These are phyloP conservation scores for Verticillium zaregamsianum DNA, from an alignment of 2,329 filamentous ascomycete species.

Conservation along the genomic window DNA sequence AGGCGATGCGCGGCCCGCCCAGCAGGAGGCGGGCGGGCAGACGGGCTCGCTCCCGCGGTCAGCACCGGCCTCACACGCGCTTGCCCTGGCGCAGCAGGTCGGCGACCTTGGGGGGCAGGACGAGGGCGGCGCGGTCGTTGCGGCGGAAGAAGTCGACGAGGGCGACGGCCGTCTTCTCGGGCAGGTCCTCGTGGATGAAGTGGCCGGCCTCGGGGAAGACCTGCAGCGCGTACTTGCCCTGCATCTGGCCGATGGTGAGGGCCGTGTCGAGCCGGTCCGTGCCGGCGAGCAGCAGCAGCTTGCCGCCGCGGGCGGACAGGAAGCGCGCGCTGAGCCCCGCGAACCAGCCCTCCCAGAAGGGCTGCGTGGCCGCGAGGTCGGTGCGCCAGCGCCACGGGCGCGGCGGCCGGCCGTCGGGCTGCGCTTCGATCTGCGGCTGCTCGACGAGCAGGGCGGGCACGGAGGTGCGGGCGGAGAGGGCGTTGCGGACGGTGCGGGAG, in stretches of 20 bases:
- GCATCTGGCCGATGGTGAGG: slow-evolving; percentile 94
- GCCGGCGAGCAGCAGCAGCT: slow-evolving; percentile 79
- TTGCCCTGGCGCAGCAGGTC: slow-evolving; percentile 63
- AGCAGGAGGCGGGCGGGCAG: too few species aligned
- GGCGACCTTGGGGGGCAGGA: slow-evolving; percentile 88
- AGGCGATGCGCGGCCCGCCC: too few species aligned
- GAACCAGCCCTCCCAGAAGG: slow-evolving; percentile 96
- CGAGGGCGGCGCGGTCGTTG: slow-evolving; percentile 80
- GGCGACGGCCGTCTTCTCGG: slow-evolving; percentile 80
- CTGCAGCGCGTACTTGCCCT: slow-evolving; percentile 96
- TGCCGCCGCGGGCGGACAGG: slow-evolving; percentile 73
- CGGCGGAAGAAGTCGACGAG: slow-evolving; percentile 87
- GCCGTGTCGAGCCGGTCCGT: slow-evolving; percentile 90
- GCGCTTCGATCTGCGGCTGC: background rate
- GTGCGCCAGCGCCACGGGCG: slow-evolving; percentile 80
- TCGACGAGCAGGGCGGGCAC: slow-evolving; percentile 73
- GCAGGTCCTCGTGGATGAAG: slow-evolving; percentile 93
- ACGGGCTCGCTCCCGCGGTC: too few species aligned
- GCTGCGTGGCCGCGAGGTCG: slow-evolving; percentile 75
- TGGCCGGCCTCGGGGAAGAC: slow-evolving; percentile 94
- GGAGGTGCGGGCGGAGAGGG: slow-evolving; percentile 76
- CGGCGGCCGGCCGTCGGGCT: slow-evolving; percentile 20
- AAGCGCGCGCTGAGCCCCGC: slow-evolving; percentile 85
- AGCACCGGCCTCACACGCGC: slow-evolving; percentile 37
- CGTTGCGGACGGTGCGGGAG: slow-evolving; percentile 80